Percentiles rank a stretch among this genome's conserved stretches.
These are phyloP conservation scores for Ostreobium quekettii DNA, from an alignment of 139 green algal species.

Conservation along the genomic window DNA sequence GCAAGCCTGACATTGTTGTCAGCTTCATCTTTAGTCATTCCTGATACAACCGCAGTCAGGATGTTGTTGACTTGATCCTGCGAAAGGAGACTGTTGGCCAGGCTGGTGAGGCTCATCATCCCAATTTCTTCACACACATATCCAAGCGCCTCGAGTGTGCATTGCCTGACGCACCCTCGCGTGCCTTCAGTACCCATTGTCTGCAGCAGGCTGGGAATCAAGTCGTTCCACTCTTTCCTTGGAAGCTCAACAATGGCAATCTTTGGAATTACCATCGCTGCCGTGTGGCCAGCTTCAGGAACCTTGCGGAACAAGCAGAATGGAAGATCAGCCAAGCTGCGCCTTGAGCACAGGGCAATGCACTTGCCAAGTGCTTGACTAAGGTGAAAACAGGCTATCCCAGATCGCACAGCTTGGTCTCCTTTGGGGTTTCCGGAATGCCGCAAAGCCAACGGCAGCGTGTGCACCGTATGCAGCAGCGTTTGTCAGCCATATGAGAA, in stretches of 20 bases:
- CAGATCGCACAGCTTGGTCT: neutral
- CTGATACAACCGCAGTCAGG: slow-evolving; percentile 85
- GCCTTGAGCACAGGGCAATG: neutral
- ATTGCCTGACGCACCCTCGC: slow-evolving; percentile 40
- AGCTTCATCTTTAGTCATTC: slow-evolving; percentile 77
- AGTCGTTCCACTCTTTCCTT: slow-evolving; percentile 65
- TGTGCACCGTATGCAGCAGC: neutral
- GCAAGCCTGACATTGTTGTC: slow-evolving; percentile 71
- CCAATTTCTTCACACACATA: slow-evolving; percentile 95
- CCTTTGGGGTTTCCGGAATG: no score
- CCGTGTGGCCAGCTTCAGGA: slow-evolving; percentile 49
- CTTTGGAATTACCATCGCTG: slow-evolving; percentile 86
- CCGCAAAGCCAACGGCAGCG: neutral
- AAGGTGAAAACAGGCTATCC: neutral
- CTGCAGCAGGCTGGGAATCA: slow-evolving; percentile 62
- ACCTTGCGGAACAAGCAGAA: slow-evolving; percentile 23
- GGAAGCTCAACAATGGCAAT: slow-evolving; percentile 89
- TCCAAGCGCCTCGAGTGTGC: slow-evolving; percentile 83
- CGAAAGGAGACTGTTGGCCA: slow-evolving; percentile 69
- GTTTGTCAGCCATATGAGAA: no score
- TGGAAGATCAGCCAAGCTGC: neutral
- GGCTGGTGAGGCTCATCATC: no score
- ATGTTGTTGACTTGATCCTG: slow-evolving; percentile 88
- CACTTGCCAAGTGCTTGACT: neutral
- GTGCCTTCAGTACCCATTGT: slow-evolving; percentile 50